Evolutionary conservation across 345 rosid species (phyloP).

Genomic region (Zanthoxylum bungeanum): DNA sequence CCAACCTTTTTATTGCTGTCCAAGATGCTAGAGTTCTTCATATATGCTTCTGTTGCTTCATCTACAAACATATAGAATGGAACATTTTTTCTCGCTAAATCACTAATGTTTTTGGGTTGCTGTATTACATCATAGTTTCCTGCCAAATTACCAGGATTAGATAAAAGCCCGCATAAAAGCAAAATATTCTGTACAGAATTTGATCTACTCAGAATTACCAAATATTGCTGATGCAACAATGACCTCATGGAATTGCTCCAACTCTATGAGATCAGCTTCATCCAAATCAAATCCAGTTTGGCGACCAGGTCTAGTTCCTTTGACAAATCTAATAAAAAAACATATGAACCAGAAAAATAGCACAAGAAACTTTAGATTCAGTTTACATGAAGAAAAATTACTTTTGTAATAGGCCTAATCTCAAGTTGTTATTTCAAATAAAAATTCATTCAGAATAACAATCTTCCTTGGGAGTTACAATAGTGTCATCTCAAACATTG

Average conservation of each 20-base stretch:
- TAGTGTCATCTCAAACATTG: neutral
- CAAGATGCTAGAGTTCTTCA: constrained; percentile 55
- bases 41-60: constrained; percentile 72
- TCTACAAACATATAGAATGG: constrained; percentile 91
- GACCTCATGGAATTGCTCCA: constrained; percentile 60
- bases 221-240: constrained; percentile 90
- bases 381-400: constrained; percentile 3
- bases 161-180: constrained; percentile 12
- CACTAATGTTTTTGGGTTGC: constrained; percentile 67
- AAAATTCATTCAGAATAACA: neutral
- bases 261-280: constrained; percentile 59
- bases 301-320: constrained; percentile 66
- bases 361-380: neutral
- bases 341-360: constrained; percentile 4
- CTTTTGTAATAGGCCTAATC: neutral
- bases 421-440: neutral
- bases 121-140: constrained; percentile 84
- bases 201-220: constrained; percentile 44
- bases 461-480: neutral
- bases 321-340: constrained; percentile 51
- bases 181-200: neutral
- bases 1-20: constrained; percentile 61
- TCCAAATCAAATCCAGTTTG: constrained; percentile 81
- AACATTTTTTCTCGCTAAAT: constrained; percentile 51
- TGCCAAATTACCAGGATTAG: constrained; percentile 28